Conservation (phyloP, 2,329 filamentous ascomycete genomes). For the Raffaelea ambrosiae region DNA sequence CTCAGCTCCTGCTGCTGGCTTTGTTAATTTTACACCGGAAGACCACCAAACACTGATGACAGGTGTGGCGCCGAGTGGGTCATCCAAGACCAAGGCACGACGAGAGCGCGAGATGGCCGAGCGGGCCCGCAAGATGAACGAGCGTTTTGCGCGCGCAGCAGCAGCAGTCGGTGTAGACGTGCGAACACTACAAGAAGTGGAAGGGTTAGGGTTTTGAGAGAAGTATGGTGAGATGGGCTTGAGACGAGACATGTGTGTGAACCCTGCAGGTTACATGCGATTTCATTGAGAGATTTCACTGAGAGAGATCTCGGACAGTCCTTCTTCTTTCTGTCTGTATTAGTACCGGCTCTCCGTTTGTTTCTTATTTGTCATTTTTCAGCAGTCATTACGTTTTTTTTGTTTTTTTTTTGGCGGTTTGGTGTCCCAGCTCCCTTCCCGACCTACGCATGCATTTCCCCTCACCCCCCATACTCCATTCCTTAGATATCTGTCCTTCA, state of each 20-base stretch:
- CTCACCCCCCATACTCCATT: too few relatives aligned
- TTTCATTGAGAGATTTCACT: too few relatives aligned
- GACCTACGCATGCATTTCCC: too few relatives aligned
- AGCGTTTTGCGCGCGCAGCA: slow-evolving; percentile 61
- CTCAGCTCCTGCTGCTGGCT: slow-evolving; percentile 34
- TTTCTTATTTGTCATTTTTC: not conserved
- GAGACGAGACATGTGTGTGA: too few relatives aligned
- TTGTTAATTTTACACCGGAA: slow-evolving; percentile 83
- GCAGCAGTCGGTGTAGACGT: slow-evolving; percentile 63
- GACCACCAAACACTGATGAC: slow-evolving; percentile 74
- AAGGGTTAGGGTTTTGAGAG: too few relatives aligned
- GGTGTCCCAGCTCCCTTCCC: too few relatives aligned
- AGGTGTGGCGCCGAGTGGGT: slow-evolving; percentile 85
- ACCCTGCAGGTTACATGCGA: too few relatives aligned
- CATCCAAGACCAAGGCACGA: slow-evolving; percentile 87
- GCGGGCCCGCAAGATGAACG: slow-evolving; percentile 58
- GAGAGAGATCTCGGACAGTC: too few relatives aligned
- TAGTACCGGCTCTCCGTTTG: not conserved
- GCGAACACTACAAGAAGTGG: slow-evolving; percentile 22
- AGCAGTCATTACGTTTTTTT: not conserved
- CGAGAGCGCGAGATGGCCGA: slow-evolving; percentile 83
- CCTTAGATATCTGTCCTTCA: too few relatives aligned
- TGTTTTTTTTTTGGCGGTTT: too few relatives aligned
- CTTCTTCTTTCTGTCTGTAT: not conserved
- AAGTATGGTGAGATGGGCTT: too few relatives aligned